Evolutionary conservation across 2,329 filamentous ascomycete species (phyloP), one percentile per base, ranked within the genome.

Genomic region (Epichloe coenophiala): DNA sequence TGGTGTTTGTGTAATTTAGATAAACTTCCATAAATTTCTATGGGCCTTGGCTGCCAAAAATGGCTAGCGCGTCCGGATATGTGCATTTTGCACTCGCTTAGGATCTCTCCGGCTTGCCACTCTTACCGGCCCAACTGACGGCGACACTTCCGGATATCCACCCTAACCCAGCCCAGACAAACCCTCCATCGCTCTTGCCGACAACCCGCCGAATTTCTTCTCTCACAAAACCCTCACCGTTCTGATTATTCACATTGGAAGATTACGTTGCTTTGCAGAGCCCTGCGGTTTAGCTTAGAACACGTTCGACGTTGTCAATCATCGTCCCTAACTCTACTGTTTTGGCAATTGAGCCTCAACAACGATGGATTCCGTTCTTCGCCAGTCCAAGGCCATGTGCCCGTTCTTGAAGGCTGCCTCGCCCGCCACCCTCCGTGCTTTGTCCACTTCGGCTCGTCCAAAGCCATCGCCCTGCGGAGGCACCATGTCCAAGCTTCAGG

Each of bases 391-490:
- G 77, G 82, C 86, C 66, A 86, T 98, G 83, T 98, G 93, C 73
- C 93, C 93, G 51, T 98, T 98, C 73, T 76, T 98, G 69, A 91
- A 90, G 76, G 88, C 90, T 72, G 91, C 93, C 37, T 91, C 90
- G 38, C 88, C 91, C 59, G 85, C 89, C 60, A 90, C 89, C 51
- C 81, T 98, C 56, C 90, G 93, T 60, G 86, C 90, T 53, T 80
- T 98, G 64, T 94, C 86, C 46, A 88, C 84, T 53, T 77, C 86
- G 50, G 81, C 73, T 72, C 69, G 81, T 71, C 64, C 79, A 59
- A 78, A 81, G 66, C 76, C 64, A 38, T 86, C 85, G 49, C 84
- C 83, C 51, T 86, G 89, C 62, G 91, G 90, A 58, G 88, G 90
- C 62, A 88, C 88, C 70, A 95, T 97, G 81, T 95, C 89, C 63